These are phyloP conservation scores for Leccinum broughii DNA, from an alignment of 768 basidiomycete genomes.

Conservation along the genomic window DNA sequence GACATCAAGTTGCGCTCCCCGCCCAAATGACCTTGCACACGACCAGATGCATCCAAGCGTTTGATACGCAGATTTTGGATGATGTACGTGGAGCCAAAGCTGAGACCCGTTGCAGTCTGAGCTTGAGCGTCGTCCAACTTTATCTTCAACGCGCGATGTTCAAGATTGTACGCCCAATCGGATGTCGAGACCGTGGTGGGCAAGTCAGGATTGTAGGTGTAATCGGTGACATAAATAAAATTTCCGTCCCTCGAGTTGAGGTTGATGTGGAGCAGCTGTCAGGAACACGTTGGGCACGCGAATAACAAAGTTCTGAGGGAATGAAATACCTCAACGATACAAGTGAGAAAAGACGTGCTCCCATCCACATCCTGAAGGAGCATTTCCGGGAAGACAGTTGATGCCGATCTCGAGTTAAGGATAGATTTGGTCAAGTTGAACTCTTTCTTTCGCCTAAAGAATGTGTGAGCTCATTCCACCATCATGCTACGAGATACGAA, in stretches of 20 bases:
- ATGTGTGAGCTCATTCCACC: slow-evolving; percentile 8
- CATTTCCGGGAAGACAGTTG: slow-evolving; percentile 41
- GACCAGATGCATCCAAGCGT: slow-evolving; percentile 16
- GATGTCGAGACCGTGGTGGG: slow-evolving; percentile 27
- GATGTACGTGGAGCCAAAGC: slow-evolving; percentile 42
- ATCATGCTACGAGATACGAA: slow-evolving; percentile 31
- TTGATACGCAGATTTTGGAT: slow-evolving; percentile 54
- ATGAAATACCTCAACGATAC: slow-evolving; percentile 54
- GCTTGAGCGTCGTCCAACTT: slow-evolving; percentile 50
- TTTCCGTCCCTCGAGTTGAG: slow-evolving; percentile 34
- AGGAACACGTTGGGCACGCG: not conserved
- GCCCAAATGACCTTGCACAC: slow-evolving; percentile 30
- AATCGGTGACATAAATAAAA: slow-evolving; percentile 64
- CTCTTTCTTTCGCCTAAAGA: slow-evolving; percentile 49
- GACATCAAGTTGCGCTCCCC: slow-evolving; percentile 29
- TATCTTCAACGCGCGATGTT: slow-evolving; percentile 53
- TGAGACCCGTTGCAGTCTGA: slow-evolving; percentile 38
- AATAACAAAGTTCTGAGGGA: not conserved
- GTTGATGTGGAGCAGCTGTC: slow-evolving; percentile 49
- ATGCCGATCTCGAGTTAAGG: slow-evolving; percentile 25
- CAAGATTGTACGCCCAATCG: slow-evolving; percentile 46
- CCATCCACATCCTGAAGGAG: slow-evolving; percentile 49
- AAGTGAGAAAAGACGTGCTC: slow-evolving; percentile 48
- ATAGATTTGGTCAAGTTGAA: slow-evolving; percentile 29
- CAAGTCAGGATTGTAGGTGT: slow-evolving; percentile 52